Evolutionary conservation across 805 yeast genomes (phyloP).

Genomic region (Suhomyces sp.): DNA sequence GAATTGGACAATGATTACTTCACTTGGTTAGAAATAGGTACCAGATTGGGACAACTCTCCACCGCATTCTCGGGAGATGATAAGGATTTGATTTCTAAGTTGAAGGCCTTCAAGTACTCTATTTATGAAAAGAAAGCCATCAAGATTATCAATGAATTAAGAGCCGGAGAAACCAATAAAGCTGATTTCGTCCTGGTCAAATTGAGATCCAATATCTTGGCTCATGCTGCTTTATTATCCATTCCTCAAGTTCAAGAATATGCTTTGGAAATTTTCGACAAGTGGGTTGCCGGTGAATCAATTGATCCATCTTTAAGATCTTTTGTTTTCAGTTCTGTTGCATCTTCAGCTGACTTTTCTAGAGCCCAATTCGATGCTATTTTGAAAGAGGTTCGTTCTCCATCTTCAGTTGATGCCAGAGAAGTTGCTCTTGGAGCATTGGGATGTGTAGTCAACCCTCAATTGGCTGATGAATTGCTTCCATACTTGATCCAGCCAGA

Average conservation of each 20-base stretch:
- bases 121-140: conserved; percentile 34
- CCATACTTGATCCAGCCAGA: conserved; percentile 40
- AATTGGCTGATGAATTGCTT: conserved; percentile 40
- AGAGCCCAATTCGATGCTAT: conserved; percentile 39
- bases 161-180: conserved; percentile 14
- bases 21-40: conserved; percentile 56
- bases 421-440: conserved; percentile 59
- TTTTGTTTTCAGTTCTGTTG: conserved; percentile 45
- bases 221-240: conserved; percentile 38
- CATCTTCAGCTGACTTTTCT: conserved; percentile 33
- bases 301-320: conserved; percentile 46
- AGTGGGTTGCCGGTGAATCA: conserved; percentile 21
- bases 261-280: conserved; percentile 31
- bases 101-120: conserved; percentile 30
- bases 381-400: conserved; percentile 46
- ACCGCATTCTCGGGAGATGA: conserved; percentile 32
- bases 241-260: conserved; percentile 37
- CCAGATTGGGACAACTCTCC: conserved; percentile 32
- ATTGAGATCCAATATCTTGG: conserved; percentile 40
- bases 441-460: conserved; percentile 43
- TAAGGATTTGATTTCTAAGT: conserved; percentile 22
- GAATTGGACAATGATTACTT: conserved; percentile 38
- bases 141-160: conserved; percentile 22
- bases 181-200: conserved; percentile 29
- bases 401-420: conserved; percentile 56